Base-by-base conservation (phyloP, 345 rosid species). In the Pistacia vera region DNA sequence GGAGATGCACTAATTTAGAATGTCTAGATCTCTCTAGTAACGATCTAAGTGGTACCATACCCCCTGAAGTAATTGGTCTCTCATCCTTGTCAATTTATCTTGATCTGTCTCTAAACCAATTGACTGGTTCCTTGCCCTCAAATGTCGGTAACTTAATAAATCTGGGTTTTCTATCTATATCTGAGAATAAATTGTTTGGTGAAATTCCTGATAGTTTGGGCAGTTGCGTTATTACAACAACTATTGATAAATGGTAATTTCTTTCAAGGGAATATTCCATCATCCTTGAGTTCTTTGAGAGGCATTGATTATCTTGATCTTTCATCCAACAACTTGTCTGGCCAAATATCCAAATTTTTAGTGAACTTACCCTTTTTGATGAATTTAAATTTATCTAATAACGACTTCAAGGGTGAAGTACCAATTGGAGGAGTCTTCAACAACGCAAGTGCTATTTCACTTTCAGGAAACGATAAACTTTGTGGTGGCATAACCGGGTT, bases 321-420 rank as follows among this genome's bases (percentile, higher is more conserved):
- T 36, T 85, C 88, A 2, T 22, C n/a, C n/a, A 88, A 88, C 41
- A 79, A 80, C n/a, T 61, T 86, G 11, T 75, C 80, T 0, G 77
- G 83, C 2, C 22, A 64, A 41, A 80, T 83, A 33, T 86, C 82
- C 0, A 11, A 48, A 11, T 73, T 58, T 41, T 52, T 80, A 0
- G 48, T 46, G 44, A 16, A 22, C 2, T 28, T 81, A 12, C 35
- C 8, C 1, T 61, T 70, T 4, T 73, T 83, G 0, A 38, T 83
- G 0, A 38, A n/a, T 7, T 75, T 80, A 65, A 77, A 85, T 68
- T 70, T 83, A 16, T 87, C 92, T 63, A 77, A 73, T 52, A 89
- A 89, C 28, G 48, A 79, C 49, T 76, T 89, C 0, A 85, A 85
- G 25, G 89, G 91, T 10, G 78, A 71, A 61, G 54, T 85, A 18